Conservation (phyloP, 331 rosid species). For the Stylosanthes scabra region DNA sequence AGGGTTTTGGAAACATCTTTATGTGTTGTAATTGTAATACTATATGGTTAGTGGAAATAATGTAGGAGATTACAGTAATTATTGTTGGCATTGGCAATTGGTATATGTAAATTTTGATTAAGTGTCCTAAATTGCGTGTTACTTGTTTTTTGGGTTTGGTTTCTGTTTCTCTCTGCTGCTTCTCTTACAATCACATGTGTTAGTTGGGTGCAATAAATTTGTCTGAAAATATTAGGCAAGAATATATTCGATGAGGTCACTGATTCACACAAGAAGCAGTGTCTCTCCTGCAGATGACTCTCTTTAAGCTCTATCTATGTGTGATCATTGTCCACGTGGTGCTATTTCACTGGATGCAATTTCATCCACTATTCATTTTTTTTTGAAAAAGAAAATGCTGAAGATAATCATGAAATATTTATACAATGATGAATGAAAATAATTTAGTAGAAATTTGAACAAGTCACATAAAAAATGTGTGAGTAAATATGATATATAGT, state of each 20-base stretch:
- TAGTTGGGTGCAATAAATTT: conserved; percentile 51
- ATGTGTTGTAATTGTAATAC: not conserved
- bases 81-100: not conserved
- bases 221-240: conserved; percentile 44
- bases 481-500: not conserved
- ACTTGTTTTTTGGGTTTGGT: not conserved
- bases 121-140: not conserved
- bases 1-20: not conserved
- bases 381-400: not conserved
- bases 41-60: not conserved
- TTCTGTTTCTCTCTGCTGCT: not conserved
- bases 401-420: not conserved
- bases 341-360: not conserved
- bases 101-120: not conserved
- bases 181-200: conserved; percentile 36
- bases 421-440: not conserved
- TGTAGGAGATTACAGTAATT: not conserved
- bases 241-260: conserved; percentile 56
- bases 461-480: not conserved
- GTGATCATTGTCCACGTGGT: conserved; percentile 41
- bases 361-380: not conserved
- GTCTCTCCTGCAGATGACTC: conserved; percentile 39
- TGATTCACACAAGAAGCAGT: conserved; percentile 42
- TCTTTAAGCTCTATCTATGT: conserved; percentile 28
- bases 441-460: not conserved